Conservation (phyloP, 768 basidiomycete genomes). For the Megacollybia marginata region DNA sequence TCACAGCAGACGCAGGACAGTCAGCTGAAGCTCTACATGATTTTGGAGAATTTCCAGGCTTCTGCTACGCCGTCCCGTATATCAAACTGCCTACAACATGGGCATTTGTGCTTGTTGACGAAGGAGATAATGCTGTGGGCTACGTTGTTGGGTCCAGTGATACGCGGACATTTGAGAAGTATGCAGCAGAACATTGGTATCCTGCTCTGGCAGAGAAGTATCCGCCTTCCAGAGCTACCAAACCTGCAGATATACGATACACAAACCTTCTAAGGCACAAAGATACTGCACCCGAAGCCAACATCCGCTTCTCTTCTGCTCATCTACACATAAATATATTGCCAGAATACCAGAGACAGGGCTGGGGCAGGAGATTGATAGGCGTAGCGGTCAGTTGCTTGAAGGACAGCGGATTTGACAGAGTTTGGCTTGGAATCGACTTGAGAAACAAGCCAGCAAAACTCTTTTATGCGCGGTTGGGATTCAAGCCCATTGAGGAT, state of each 20-base stretch:
- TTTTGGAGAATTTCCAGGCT: constrained; percentile 56
- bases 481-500: constrained; percentile 52
- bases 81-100: constrained; percentile 59
- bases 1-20: constrained; percentile 64
- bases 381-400: constrained; percentile 46
- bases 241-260: constrained; percentile 37
- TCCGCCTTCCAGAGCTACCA: constrained; percentile 26
- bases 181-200: constrained; percentile 57
- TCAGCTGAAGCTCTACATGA: constrained; percentile 59
- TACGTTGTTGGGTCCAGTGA: constrained; percentile 65
- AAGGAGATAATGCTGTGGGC: constrained; percentile 48
- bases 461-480: constrained; percentile 54
- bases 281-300: constrained; percentile 40
- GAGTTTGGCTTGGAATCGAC: constrained; percentile 67
- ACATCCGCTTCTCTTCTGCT: constrained; percentile 59
- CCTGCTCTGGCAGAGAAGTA: constrained; percentile 53
- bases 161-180: constrained; percentile 55
- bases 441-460: constrained; percentile 52
- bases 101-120: constrained; percentile 67
- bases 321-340: constrained; percentile 74
- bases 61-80: constrained; percentile 73
- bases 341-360: constrained; percentile 55
- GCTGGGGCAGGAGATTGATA: constrained; percentile 66
- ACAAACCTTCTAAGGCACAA: constrained; percentile 33
- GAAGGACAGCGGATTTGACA: constrained; percentile 29